Base-by-base conservation (phyloP, 805 yeast genomes). In the Metschnikowia orientalis region DNA sequence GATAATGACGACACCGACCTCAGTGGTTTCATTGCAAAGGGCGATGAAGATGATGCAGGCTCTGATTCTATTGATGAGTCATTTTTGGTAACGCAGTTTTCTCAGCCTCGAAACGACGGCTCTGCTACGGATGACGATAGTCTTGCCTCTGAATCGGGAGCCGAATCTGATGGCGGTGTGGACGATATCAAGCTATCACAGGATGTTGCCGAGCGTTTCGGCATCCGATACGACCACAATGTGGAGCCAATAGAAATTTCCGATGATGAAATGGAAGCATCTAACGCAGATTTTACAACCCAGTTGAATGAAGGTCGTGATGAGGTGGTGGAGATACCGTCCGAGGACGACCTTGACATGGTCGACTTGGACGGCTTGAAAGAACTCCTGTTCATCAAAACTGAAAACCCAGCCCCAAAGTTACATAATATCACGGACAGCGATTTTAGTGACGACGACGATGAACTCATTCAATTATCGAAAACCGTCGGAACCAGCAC, bases 271-370 rank as follows among this genome's bases (percentile, higher is more conserved):
- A 59, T 57, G 11, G 47, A 51, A 5, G 55, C 48, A 25, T 57
- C 51, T 18, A 48, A 47, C 9, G 56, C 46, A 6, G 52, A 53
- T 23, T 60, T 59, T 32, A 57, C 61, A 16, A 62, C 69, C 1
- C 71, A 65, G 38, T 47, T 65, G 20, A 66, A 66, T 29, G 62
- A 63, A 26, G 70, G 63, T 31, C 44, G 71, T 11, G 71, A 51
- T 18, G 61, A 58, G 16, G 51, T 63, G 3, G 64, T 65, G 11
- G 70, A 66, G 28, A 48, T 66, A 11, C 44, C 51, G 3, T 62
- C 66, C 16, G 68, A 61, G 12, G 61, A 57, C 14, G 64, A 61
- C 14, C 34, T 45, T 8, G 57, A 48, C 10, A 51, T 38, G 10
- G 49, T 34, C 2, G 42, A 37, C 10, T 30, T 42, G 13, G 41